These are phyloP conservation scores for Colletotrichum sansevieriae DNA, from an alignment of 2,329 filamentous ascomycete genomes.

Conservation along the genomic window DNA sequence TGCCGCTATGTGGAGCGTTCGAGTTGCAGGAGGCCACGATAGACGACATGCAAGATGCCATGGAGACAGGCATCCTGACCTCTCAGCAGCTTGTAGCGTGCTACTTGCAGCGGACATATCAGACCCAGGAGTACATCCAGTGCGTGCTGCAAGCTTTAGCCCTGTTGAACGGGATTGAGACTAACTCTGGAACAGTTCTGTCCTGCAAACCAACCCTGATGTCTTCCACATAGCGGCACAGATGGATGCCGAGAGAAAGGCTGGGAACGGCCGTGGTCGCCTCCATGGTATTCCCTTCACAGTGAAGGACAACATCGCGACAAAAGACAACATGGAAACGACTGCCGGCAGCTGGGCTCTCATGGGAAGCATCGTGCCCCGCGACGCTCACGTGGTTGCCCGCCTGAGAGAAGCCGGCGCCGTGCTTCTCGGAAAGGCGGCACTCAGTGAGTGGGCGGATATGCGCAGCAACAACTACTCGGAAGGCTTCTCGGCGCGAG, in stretches of 20 bases:
- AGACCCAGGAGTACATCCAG: slow-evolving; percentile 76
- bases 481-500: slow-evolving; percentile 74
- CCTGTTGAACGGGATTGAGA: not conserved
- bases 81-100: slow-evolving; percentile 71
- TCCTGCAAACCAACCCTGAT: slow-evolving; percentile 79
- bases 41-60: slow-evolving; percentile 72
- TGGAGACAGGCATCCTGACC: slow-evolving; percentile 67
- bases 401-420: slow-evolving; percentile 75
- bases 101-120: slow-evolving; percentile 71
- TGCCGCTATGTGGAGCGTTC: slow-evolving; percentile 72
- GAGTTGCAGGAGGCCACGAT: slow-evolving; percentile 77
- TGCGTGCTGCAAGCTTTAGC: slow-evolving; percentile 45
- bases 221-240: slow-evolving; percentile 70
- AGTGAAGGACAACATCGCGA: slow-evolving; percentile 80
- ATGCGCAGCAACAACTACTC: slow-evolving; percentile 77
- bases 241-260: slow-evolving; percentile 70
- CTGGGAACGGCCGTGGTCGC: slow-evolving; percentile 70
- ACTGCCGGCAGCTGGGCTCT: slow-evolving; percentile 79
- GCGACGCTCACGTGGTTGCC: slow-evolving; percentile 75
- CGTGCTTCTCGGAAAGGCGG: slow-evolving; percentile 78
- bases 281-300: slow-evolving; percentile 83
- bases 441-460: slow-evolving; percentile 80
- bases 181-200: slow-evolving; percentile 54
- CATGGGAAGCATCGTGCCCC: slow-evolving; percentile 73
- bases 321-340: slow-evolving; percentile 78